Percentiles rank a stretch among this genome's conserved stretches.
Conservation (phyloP, 2,329 filamentous ascomycete genomes). For the Colletotrichum spaethianum region DNA sequence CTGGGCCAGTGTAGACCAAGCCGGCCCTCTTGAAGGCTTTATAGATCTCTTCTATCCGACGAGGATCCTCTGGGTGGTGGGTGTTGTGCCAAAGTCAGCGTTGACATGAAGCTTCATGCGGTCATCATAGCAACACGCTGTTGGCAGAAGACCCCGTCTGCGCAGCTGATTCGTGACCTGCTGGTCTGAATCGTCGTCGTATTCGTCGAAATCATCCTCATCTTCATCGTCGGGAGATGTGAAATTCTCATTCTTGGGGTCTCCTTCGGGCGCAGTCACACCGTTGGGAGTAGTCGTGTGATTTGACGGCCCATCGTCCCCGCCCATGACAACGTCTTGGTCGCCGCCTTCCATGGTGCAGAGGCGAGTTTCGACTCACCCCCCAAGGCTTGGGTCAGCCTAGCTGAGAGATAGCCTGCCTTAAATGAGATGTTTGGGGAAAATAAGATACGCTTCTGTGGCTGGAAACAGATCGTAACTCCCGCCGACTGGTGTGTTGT, state of each 20-base stretch:
- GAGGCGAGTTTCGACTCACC: slow-evolving; percentile 14
- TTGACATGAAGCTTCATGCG: slow-evolving; percentile 97
- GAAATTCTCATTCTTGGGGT: slow-evolving; percentile 40
- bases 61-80: slow-evolving; percentile 94
- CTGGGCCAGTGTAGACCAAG: slow-evolving; percentile 76
- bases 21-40: slow-evolving; percentile 87
- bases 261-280: slow-evolving; percentile 38
- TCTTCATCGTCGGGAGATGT: slow-evolving; percentile 52
- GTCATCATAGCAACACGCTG: slow-evolving; percentile 90
- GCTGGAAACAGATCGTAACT: neutral
- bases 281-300: slow-evolving; percentile 58
- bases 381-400: slow-evolving; percentile 7
- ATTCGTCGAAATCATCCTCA: slow-evolving; percentile 50
- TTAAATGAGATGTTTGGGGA: too few relatives aligned
- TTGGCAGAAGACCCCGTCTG: slow-evolving; percentile 71
- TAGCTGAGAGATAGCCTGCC: neutral
- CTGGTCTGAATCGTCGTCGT: slow-evolving; percentile 50
- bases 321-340: slow-evolving; percentile 54
- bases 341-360: slow-evolving; percentile 33
- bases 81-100: slow-evolving; percentile 78
- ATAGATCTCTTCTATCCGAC: slow-evolving; percentile 94
- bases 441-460: neutral
- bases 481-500: neutral
- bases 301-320: slow-evolving; percentile 60
- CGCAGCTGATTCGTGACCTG: slow-evolving; percentile 56